phyloP scores from a whole-genome alignment of 306 rosid genomes.

The Cucurbita argyrosperma region DNA sequence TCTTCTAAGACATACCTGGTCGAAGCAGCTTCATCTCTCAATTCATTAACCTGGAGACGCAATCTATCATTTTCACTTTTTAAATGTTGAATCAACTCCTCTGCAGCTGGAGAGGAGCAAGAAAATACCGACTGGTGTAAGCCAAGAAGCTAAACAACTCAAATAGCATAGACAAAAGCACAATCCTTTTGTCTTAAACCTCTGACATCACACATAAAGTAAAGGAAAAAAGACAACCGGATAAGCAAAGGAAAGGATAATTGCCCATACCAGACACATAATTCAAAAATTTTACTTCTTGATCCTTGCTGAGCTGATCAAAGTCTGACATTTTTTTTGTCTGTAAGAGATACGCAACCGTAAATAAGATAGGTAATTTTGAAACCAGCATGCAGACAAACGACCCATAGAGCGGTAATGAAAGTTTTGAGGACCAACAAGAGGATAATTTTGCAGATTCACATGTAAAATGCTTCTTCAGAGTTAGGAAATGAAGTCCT shows the following conservation, averaged over 20 bases:
- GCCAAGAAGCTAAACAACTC: neutral
- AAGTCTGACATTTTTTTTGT: constrained; percentile 36
- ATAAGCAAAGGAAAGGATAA: neutral
- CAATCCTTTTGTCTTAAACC: neutral
- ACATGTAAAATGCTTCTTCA: neutral
- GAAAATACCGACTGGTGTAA: neutral
- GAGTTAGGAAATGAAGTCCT: neutral
- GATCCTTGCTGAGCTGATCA: constrained; percentile 40
- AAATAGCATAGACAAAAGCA: neutral
- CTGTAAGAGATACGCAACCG: constrained; percentile 21
- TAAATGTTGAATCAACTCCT: constrained; percentile 57
- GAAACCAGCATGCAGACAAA: neutral
- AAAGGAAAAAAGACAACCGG: neutral
- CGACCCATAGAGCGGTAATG: neutral
- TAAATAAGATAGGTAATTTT: neutral
- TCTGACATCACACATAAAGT: neutral
- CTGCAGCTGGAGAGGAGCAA: constrained; percentile 45
- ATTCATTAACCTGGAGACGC: constrained; percentile 33
- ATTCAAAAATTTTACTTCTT: constrained; percentile 53
- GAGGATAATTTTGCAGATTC: neutral
- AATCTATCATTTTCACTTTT: constrained; percentile 43
- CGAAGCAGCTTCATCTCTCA: constrained; percentile 51
- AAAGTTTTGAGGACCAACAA: neutral
- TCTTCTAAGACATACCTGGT: constrained; percentile 35
- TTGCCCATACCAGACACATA: constrained; percentile 44